Conservation (phyloP, 2,329 filamentous ascomycete genomes). For the Fusarium papillatum region DNA sequence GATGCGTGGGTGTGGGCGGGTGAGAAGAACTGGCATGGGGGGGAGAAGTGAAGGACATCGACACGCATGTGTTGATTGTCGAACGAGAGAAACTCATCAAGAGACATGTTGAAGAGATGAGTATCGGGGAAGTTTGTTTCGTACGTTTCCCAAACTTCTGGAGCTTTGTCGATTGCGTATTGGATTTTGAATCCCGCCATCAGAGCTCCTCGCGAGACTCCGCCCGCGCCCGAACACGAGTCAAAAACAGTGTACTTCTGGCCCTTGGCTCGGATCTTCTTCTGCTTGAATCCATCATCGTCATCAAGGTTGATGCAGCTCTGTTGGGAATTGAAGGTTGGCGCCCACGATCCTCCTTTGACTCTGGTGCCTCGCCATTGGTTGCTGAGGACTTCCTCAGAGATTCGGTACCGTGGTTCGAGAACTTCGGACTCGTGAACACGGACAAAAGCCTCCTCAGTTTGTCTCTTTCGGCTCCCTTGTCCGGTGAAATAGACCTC, state of each 20-base stretch:
- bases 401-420: conserved; percentile 44
- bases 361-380: conserved; percentile 47
- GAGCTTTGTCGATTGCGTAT: conserved; percentile 75
- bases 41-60: conserved; percentile 81
- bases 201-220: conserved; percentile 75
- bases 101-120: conserved; percentile 60
- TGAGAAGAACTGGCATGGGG: conserved; percentile 84
- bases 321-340: background rate
- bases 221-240: conserved; percentile 80
- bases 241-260: conserved; percentile 78
- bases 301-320: conserved; percentile 42
- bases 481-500: conserved; percentile 42
- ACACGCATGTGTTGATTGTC: conserved; percentile 56
- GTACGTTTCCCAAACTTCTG: conserved; percentile 70
- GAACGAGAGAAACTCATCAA: conserved; percentile 62
- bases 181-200: conserved; percentile 68
- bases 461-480: conserved; percentile 38
- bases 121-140: conserved; percentile 67
- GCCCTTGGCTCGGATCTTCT: conserved; percentile 23
- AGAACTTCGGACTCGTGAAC: conserved; percentile 48
- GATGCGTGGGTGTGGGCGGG: conserved; percentile 78
- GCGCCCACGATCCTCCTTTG: conserved; percentile 50
- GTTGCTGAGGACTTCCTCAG: conserved; percentile 49
- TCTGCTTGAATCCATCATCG: background rate
- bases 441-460: conserved; percentile 54